A percentile compares a stretch with the other conserved stretches of the same genome.
Conservation (phyloP, 2,329 filamentous ascomycete species). For the Pyrenophora tritici-repentis region DNA sequence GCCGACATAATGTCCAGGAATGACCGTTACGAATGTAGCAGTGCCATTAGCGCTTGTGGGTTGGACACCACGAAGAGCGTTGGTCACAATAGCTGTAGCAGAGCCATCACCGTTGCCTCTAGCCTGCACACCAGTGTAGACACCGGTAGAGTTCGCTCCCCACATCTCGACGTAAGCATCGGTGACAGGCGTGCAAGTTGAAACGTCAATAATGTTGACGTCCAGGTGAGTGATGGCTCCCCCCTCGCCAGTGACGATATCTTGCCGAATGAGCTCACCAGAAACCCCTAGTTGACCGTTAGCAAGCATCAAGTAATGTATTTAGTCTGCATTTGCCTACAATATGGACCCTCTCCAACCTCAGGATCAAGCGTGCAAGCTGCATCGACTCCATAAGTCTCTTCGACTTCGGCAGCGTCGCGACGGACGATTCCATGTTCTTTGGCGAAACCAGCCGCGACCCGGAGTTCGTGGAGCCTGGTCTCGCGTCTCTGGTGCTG, state of each 20-base stretch:
- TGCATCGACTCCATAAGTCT: constrained; percentile 31
- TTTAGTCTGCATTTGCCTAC: constrained; percentile 18
- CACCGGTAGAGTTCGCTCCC: constrained; percentile 45
- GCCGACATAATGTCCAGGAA: constrained; percentile 50
- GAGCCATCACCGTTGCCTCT: constrained; percentile 41
- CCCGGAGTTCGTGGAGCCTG: constrained; percentile 45
- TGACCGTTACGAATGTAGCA: constrained; percentile 55
- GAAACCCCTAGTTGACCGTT: constrained; percentile 43
- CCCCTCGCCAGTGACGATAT: constrained; percentile 56
- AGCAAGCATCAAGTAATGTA: constrained; percentile 7
- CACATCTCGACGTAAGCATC: constrained; percentile 60
- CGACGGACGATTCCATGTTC: constrained; percentile 36
- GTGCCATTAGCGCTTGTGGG: constrained; percentile 55
- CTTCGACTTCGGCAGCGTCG: constrained; percentile 33
- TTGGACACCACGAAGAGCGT: constrained; percentile 57
- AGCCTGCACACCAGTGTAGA: constrained; percentile 55
- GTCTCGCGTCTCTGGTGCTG: constrained; percentile 47
- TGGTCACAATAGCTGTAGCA: constrained; percentile 32
- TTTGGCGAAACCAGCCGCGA: constrained; percentile 44
- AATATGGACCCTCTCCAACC: constrained; percentile 43
- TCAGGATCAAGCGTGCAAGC: constrained; percentile 44
- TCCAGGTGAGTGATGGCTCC: constrained; percentile 59
- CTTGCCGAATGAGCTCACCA: constrained; percentile 57
- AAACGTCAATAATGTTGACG: constrained; percentile 59
- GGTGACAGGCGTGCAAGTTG: constrained; percentile 57